Percentiles rank a stretch among this genome's conserved stretches.
Evolutionary conservation across 139 green algal species (phyloP).

Genomic region (Micractinium sp.): DNA sequence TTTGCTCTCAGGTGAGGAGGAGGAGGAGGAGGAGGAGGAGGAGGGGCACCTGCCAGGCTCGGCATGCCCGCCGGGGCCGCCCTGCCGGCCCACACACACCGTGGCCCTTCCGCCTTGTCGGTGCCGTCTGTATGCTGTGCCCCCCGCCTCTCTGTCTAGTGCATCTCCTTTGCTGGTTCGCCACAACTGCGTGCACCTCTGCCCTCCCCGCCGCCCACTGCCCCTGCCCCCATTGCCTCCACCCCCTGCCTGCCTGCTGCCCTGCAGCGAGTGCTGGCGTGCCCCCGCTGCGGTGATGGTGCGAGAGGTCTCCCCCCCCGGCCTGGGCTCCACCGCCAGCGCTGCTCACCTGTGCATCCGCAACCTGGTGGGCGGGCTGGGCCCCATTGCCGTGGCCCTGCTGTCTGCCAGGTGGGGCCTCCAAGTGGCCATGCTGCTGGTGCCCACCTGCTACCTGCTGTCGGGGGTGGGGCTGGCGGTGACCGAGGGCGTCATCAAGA

Average conservation of each 20-base stretch:
- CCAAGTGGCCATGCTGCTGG: constrained; percentile 81
- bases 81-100: not conserved
- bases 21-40: not conserved
- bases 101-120: not conserved
- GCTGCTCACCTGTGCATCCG: constrained; percentile 85
- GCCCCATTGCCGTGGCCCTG: constrained; percentile 72
- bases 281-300: constrained; percentile 84
- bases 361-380: constrained; percentile 83
- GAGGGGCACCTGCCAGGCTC: not conserved
- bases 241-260: not conserved
- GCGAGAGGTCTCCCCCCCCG: constrained; percentile 65
- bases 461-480: constrained; percentile 71
- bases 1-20: constrained; percentile 25
- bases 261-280: constrained; percentile 85
- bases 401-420: constrained; percentile 60
- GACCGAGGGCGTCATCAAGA: constrained; percentile 58
- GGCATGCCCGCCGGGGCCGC: not conserved
- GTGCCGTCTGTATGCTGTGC: not conserved
- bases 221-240: not conserved
- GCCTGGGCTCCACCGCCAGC: constrained; percentile 72
- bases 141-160: not conserved
- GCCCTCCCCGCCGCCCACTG: not conserved
- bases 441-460: constrained; percentile 73
- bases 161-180: not conserved
- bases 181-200: not conserved